Evolutionary conservation across 169 alveolate genomes (phyloP).

Genomic region (Babesia ovata): DNA sequence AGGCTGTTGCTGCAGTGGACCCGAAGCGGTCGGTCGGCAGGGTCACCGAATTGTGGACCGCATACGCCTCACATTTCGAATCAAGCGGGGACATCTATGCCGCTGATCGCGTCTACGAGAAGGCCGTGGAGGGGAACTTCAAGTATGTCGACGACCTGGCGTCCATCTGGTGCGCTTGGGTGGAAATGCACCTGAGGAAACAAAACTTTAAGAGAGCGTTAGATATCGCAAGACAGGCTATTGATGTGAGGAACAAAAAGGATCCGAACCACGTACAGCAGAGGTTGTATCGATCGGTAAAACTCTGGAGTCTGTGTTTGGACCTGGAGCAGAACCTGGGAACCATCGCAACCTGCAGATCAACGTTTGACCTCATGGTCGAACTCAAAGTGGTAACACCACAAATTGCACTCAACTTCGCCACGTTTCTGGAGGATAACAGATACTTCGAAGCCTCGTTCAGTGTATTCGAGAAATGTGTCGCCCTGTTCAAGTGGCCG

Average conservation of each 20-base stretch:
- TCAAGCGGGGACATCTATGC: slow-evolving; percentile 69
- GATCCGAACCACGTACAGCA: slow-evolving; percentile 35
- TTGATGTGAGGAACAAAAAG: slow-evolving; percentile 35
- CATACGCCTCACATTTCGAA: slow-evolving; percentile 80
- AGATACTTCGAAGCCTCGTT: slow-evolving; percentile 89
- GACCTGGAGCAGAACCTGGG: slow-evolving; percentile 80
- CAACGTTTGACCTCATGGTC: slow-evolving; percentile 75
- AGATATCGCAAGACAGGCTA: slow-evolving; percentile 52
- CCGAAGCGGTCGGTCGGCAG: slow-evolving; percentile 80
- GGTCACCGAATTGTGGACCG: slow-evolving; percentile 75
- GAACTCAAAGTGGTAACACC: slow-evolving; percentile 77
- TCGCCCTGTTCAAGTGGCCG: slow-evolving; percentile 90
- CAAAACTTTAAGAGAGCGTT: slow-evolving; percentile 54
- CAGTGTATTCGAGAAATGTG: slow-evolving; percentile 90
- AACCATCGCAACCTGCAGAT: slow-evolving; percentile 70
- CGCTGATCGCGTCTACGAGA: slow-evolving; percentile 67
- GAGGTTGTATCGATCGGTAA: slow-evolving; percentile 54
- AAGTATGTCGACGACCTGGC: slow-evolving; percentile 82
- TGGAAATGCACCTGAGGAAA: slow-evolving; percentile 71
- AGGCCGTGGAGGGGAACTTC: slow-evolving; percentile 74
- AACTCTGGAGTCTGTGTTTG: slow-evolving; percentile 59
- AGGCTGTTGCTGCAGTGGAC: slow-evolving; percentile 79
- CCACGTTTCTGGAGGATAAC: slow-evolving; percentile 70
- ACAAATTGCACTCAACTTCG: slow-evolving; percentile 73
- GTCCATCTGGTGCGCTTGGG: slow-evolving; percentile 71